These are phyloP conservation scores for Agrostemma githago DNA, from an alignment of 148 eudicot genomes.

Conservation along the genomic window DNA sequence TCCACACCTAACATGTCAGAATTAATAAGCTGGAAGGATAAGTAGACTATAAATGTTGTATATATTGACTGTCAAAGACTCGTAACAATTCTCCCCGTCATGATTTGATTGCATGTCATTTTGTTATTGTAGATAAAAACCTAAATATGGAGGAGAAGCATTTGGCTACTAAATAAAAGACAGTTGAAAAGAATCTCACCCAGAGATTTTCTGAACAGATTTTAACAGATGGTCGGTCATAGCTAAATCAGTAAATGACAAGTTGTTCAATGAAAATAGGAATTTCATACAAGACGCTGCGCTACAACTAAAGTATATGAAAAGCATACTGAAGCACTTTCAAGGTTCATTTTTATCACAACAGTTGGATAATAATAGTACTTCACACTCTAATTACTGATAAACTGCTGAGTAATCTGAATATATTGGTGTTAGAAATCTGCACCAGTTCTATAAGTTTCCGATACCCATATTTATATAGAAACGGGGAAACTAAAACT, in stretches of 20 bases:
- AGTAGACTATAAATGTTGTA: background rate
- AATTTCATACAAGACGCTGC: background rate
- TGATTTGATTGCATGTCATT: background rate
- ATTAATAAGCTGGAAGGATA: background rate
- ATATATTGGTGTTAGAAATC: background rate
- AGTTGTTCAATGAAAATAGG: background rate
- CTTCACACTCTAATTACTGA: background rate
- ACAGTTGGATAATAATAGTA: background rate
- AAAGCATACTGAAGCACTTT: background rate
- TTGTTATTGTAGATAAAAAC: background rate
- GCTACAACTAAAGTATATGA: background rate
- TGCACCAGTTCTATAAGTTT: background rate
- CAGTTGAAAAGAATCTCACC: background rate
- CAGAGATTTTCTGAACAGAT: too few relatives aligned
- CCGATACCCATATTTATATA: background rate
- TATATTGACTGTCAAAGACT: background rate
- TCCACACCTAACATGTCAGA: constrained; percentile 57
- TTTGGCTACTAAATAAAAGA: background rate
- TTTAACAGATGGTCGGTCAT: background rate
- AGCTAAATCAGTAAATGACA: background rate
- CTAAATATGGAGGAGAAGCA: background rate
- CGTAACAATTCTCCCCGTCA: background rate
- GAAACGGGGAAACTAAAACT: background rate
- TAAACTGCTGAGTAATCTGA: background rate
- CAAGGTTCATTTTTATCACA: background rate